phyloP scores from a whole-genome alignment of 768 basidiomycete genomes.

The Pulveroboletus ravenelii region DNA sequence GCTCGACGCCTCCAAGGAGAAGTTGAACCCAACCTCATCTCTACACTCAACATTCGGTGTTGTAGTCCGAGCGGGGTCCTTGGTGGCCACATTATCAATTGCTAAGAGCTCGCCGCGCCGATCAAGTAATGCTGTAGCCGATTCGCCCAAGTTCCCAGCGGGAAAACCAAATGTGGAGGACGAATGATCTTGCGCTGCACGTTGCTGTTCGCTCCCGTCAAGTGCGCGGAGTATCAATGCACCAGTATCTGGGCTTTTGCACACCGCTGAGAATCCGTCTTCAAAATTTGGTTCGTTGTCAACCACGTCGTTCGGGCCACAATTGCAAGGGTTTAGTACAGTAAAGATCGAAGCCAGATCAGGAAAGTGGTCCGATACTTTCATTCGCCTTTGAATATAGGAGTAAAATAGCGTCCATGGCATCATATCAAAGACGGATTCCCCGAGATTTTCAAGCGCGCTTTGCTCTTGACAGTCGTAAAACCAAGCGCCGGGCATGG shows the following conservation, averaged over 20 bases:
- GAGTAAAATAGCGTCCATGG: background rate
- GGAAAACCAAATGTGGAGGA: too few species aligned
- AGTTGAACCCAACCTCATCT: background rate
- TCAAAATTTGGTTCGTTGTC: background rate
- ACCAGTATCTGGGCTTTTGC: background rate
- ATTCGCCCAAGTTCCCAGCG: background rate
- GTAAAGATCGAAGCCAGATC: background rate
- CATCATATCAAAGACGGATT: background rate
- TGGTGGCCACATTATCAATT: background rate
- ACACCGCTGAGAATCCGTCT: background rate
- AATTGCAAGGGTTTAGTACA: background rate
- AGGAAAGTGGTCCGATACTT: background rate
- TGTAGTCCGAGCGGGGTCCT: background rate
- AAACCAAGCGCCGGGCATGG: slow-evolving; percentile 8
- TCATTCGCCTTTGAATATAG: background rate
- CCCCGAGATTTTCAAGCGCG: background rate
- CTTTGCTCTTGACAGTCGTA: background rate
- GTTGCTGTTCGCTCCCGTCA: background rate
- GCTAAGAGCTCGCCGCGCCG: background rate
- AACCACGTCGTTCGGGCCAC: background rate
- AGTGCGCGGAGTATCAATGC: background rate
- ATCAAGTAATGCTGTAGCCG: background rate
- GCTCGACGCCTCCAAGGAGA: background rate
- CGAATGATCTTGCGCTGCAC: background rate
- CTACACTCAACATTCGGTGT: background rate